These are phyloP conservation scores for Ormosia emarginata DNA, from an alignment of 306 rosid species.

Conservation along the genomic window DNA sequence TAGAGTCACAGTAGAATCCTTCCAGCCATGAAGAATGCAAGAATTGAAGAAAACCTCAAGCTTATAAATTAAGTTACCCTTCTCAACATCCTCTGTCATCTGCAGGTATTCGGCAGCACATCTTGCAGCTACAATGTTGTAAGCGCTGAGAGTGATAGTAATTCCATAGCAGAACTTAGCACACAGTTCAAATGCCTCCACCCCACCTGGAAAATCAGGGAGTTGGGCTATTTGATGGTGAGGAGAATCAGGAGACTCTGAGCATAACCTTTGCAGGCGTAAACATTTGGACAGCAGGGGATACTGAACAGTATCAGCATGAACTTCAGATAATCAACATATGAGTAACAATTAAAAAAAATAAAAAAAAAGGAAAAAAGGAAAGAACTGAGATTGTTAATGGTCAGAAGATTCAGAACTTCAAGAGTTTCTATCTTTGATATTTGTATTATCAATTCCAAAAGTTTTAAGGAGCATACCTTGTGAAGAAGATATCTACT, in stretches of 20 bases:
- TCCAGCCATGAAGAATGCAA: constrained; percentile 92
- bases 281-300: constrained; percentile 89
- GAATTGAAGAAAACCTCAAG: constrained; percentile 89
- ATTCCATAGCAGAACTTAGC: constrained; percentile 98
- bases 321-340: constrained; percentile 23
- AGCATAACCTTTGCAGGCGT: constrained; percentile 72
- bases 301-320: constrained; percentile 56
- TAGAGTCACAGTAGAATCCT: constrained; percentile 75
- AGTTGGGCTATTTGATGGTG: constrained; percentile 71
- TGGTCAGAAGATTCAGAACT: not conserved
- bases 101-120: constrained; percentile 88
- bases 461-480: constrained; percentile 37
- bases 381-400: not conserved
- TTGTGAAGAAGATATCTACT: constrained; percentile 93
- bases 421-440: not conserved
- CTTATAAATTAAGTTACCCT: constrained; percentile 79
- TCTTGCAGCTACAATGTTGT: constrained; percentile 84
- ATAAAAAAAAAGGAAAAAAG: not conserved
- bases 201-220: constrained; percentile 84
- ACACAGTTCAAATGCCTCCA: constrained; percentile 86
- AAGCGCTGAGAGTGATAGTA: constrained; percentile 79
- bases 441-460: not conserved
- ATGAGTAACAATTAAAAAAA: not conserved
- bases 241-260: constrained; percentile 71
- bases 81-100: constrained; percentile 96